Percentiles rank a stretch among this genome's conserved stretches.
phyloP scores from a whole-genome alignment of 352 stramenopile genomes.

The Thraustotheca clavata region DNA sequence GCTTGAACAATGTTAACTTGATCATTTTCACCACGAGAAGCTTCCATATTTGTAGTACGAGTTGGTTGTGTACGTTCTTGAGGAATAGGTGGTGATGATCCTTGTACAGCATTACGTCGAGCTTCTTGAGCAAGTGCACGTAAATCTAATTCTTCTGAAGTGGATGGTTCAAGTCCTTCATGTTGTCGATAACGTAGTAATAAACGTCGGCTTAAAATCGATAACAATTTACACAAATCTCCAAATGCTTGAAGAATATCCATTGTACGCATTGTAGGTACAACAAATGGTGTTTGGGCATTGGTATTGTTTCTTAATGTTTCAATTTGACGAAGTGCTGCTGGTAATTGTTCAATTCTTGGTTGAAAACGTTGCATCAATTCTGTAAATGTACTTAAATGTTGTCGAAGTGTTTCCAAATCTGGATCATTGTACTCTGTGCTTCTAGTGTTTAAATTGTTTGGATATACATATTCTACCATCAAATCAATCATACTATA shows the following conservation, averaged over 20 bases:
- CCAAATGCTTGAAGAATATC: constrained; percentile 48
- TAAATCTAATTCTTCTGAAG: not conserved
- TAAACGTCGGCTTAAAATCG: constrained; percentile 10
- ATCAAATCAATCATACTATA: not conserved
- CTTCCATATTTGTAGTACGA: not conserved
- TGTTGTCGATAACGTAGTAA: constrained; percentile 5
- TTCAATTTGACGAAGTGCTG: constrained; percentile 32
- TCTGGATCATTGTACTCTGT: constrained; percentile 18
- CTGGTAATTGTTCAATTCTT: constrained; percentile 36
- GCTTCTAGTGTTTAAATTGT: not conserved
- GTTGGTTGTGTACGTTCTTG: too few relatives aligned
- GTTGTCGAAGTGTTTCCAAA: constrained; percentile 36
- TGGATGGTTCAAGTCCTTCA: not conserved
- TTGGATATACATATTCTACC: constrained; percentile 25
- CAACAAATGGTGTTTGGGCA: constrained; percentile 18
- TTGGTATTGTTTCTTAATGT: not conserved
- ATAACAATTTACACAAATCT: constrained; percentile 39
- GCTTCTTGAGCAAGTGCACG: too few relatives aligned
- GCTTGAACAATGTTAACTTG: not conserved
- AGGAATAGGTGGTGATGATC: too few relatives aligned
- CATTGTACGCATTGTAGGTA: constrained; percentile 34
- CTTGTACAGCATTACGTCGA: too few relatives aligned
- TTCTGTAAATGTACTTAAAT: constrained; percentile 38
- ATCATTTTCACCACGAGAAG: not conserved
- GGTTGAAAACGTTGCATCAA: constrained; percentile 42